A percentile compares a stretch with the other conserved stretches of the same genome.
Evolutionary conservation across 345 rosid genomes (phyloP).

Genomic region (Arabis alpina): DNA sequence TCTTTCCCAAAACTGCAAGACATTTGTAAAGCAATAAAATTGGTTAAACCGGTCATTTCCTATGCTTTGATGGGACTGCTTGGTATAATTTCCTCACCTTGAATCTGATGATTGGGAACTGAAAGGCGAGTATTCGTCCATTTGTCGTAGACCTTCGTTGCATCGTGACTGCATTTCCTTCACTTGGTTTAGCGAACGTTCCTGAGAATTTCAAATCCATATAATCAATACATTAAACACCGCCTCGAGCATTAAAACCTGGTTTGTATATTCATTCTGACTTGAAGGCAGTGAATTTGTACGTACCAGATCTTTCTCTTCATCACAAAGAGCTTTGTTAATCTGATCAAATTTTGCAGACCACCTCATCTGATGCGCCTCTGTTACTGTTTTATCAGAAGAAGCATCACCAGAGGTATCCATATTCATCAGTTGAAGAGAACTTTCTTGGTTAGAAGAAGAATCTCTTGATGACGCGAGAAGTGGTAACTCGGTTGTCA

Average conservation of each 20-base stretch:
- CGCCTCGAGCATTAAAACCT: not conserved
- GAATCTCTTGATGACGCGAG: conserved; percentile 66
- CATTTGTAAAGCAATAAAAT: conserved; percentile 3
- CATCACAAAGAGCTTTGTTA: conserved; percentile 74
- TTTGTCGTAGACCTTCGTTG: conserved; percentile 72
- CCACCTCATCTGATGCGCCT: conserved; percentile 72
- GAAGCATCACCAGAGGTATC: conserved; percentile 44
- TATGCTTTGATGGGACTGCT: not conserved
- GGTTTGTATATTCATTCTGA: conserved; percentile 2
- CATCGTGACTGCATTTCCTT: conserved; percentile 78
- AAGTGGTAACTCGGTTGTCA: conserved; percentile 75
- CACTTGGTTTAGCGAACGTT: conserved; percentile 69
- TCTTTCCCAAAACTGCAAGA: conserved; percentile 54
- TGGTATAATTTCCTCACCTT: conserved; percentile 50
- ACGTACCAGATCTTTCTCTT: conserved; percentile 86
- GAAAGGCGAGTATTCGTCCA: conserved; percentile 45
- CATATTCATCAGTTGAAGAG: conserved; percentile 26
- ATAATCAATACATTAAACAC: conserved; percentile 19
- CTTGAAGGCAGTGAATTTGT: conserved; percentile 27
- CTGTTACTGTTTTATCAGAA: conserved; percentile 43
- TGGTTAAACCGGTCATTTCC: not conserved
- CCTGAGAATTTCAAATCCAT: conserved; percentile 56
- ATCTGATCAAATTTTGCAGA: conserved; percentile 71
- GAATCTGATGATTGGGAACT: conserved; percentile 52
- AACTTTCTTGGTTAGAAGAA: conserved; percentile 52